Evolutionary conservation across 306 rosid genomes (phyloP).

Genomic region (Lathyrus tuberosus): DNA sequence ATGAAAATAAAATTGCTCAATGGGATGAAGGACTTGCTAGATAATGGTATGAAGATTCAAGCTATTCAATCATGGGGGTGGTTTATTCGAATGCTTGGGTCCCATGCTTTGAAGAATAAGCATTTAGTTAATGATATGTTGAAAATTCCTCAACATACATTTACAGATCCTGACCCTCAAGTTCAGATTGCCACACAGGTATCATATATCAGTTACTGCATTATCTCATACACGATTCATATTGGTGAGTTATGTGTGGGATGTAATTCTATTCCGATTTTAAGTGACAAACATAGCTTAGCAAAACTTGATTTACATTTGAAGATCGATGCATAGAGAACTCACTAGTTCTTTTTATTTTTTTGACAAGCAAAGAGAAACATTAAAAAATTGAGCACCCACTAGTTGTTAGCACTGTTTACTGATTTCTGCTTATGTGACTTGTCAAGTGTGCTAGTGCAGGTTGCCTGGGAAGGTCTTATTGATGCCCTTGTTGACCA

Average conservation of each 20-base stretch:
- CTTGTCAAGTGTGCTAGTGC: conserved; percentile 22
- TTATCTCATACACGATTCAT: conserved; percentile 38
- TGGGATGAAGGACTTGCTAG: conserved; percentile 62
- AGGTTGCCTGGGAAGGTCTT: conserved; percentile 95
- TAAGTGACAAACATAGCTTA: conserved; percentile 18
- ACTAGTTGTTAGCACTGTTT: conserved; percentile 2
- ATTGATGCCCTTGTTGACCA: conserved; percentile 72
- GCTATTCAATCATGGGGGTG: conserved; percentile 88
- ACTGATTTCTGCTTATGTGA: conserved; percentile 1
- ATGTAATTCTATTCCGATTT: conserved; percentile 29
- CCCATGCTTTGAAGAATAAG: conserved; percentile 67
- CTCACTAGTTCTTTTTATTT: not conserved
- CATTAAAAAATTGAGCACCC: not conserved
- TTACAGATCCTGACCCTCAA: conserved; percentile 76
- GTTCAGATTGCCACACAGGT: conserved; percentile 90
- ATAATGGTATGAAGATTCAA: conserved; percentile 71
- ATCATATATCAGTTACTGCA: conserved; percentile 31
- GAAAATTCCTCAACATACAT: conserved; percentile 80
- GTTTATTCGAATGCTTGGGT: conserved; percentile 76
- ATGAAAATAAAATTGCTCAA: conserved; percentile 64
- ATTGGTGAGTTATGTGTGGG: conserved; percentile 29
- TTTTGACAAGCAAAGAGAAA: not conserved
- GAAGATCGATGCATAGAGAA: conserved; percentile 8
- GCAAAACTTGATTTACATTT: conserved; percentile 19
- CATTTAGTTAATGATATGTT: conserved; percentile 74